Percentiles rank a stretch among this genome's conserved stretches.
phyloP scores from a whole-genome alignment of 345 rosid genomes.

The Lagerstroemia speciosa region DNA sequence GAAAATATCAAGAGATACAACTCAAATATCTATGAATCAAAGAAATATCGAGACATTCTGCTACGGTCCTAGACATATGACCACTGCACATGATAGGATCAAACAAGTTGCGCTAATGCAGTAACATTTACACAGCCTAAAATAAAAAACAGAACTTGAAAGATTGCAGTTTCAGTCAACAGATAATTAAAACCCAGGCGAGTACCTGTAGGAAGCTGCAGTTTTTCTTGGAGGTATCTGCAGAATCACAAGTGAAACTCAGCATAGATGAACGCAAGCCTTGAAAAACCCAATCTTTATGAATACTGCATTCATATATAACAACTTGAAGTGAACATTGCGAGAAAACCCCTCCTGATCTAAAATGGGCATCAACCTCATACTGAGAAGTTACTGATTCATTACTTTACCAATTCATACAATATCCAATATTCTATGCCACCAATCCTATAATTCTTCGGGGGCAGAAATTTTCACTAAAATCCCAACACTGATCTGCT shows the following conservation, averaged over 20 bases:
- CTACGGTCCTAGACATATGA: not conserved
- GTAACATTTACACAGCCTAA: not conserved
- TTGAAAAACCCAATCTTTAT: not conserved
- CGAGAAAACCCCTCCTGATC: not conserved
- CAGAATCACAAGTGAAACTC: conserved; percentile 26
- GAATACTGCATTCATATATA: not conserved
- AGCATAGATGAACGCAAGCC: not conserved
- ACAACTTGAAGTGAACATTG: not conserved
- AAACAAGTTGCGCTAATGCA: not conserved
- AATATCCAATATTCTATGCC: not conserved
- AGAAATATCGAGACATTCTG: not conserved
- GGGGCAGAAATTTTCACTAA: not conserved
- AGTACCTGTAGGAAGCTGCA: conserved; percentile 94
- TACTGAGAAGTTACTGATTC: not conserved
- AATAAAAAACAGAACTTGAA: not conserved
- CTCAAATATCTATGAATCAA: not conserved
- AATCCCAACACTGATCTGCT: not conserved
- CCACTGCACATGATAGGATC: not conserved
- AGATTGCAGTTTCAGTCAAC: not conserved
- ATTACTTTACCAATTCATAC: not conserved
- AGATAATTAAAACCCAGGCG: conserved; percentile 8
- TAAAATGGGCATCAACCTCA: not conserved
- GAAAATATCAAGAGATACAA: not conserved
- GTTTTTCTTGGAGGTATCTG: conserved; percentile 99
- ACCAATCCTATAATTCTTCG: not conserved